phyloP scores from a whole-genome alignment of 2,329 filamentous ascomycete species.

The Ceratocystis destructans region DNA sequence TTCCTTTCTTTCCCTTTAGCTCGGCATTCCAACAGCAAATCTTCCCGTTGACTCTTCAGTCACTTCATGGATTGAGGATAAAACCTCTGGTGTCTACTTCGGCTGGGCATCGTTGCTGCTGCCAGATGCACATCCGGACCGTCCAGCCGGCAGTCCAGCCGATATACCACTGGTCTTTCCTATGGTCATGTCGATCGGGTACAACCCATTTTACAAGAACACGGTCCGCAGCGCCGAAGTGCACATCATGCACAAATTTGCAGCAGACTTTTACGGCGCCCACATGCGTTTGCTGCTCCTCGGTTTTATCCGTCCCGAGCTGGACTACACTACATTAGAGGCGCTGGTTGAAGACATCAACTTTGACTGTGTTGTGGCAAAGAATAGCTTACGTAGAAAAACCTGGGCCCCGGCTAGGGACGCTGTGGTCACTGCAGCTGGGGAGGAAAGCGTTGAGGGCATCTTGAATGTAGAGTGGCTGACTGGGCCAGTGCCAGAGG shows the following conservation, averaged over 20 bases:
- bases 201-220: conserved; percentile 97
- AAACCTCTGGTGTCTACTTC: conserved; percentile 79
- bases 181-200: conserved; percentile 89
- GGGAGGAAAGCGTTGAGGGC: conserved; percentile 20
- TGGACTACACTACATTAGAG: conserved; percentile 73
- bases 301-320: conserved; percentile 80
- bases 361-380: conserved; percentile 74
- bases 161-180: conserved; percentile 44
- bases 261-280: conserved; percentile 69
- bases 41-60: conserved; percentile 56
- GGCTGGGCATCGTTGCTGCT: conserved; percentile 70
- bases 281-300: conserved; percentile 67
- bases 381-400: conserved; percentile 53
- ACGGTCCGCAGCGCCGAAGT: conserved; percentile 74
- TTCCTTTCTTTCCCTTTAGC: conserved; percentile 33
- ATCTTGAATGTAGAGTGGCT: conserved; percentile 31
- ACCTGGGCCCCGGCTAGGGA: conserved; percentile 40
- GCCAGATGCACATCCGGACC: conserved; percentile 35
- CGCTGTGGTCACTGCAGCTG: conserved; percentile 24
- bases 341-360: conserved; percentile 78
- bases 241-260: conserved; percentile 69
- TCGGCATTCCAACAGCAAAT: conserved; percentile 95
- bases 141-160: conserved; percentile 22
- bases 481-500: conserved; percentile 23
- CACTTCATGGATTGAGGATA: conserved; percentile 45